phyloP scores from a whole-genome alignment of 495 filamentous ascomycete species.

The Copromyces sp. region DNA sequence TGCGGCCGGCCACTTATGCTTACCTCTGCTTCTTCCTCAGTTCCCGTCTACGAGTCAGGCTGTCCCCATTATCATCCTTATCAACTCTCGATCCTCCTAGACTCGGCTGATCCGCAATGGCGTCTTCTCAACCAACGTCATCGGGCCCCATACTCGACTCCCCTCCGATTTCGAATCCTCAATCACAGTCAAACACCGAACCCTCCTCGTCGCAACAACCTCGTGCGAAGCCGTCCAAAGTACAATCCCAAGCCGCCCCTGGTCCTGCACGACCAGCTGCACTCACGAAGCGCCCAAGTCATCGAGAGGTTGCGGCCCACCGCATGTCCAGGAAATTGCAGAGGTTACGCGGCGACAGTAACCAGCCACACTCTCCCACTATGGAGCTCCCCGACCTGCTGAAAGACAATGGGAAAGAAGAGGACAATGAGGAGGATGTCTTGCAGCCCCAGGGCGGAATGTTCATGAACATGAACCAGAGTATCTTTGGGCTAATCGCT shows the following conservation, averaged over 20 bases:
- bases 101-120: background rate
- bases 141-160: slow-evolving; percentile 2
- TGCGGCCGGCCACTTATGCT: background rate
- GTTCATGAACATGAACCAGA: slow-evolving; percentile 79
- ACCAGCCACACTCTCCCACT: slow-evolving; percentile 40
- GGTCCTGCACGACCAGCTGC: background rate
- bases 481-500: slow-evolving; percentile 86
- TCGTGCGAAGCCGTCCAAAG: background rate
- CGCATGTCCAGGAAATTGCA: slow-evolving; percentile 43
- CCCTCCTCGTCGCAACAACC: background rate
- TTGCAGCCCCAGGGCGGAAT: slow-evolving; percentile 50
- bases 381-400: slow-evolving; percentile 72
- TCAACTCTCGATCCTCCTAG: background rate
- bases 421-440: slow-evolving; percentile 55
- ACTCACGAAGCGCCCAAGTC: slow-evolving; percentile 1
- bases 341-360: slow-evolving; percentile 43
- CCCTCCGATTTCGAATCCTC: background rate
- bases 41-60: background rate
- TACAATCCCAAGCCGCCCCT: slow-evolving; percentile 2
- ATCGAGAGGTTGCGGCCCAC: slow-evolving; percentile 17
- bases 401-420: slow-evolving; percentile 56
- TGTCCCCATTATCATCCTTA: background rate
- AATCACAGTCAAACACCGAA: background rate
- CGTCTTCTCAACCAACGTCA: slow-evolving; percentile 9
- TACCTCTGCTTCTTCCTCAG: background rate